Conservation (phyloP, 768 basidiomycete species). For the Boletus pseudo-olivaceus region DNA sequence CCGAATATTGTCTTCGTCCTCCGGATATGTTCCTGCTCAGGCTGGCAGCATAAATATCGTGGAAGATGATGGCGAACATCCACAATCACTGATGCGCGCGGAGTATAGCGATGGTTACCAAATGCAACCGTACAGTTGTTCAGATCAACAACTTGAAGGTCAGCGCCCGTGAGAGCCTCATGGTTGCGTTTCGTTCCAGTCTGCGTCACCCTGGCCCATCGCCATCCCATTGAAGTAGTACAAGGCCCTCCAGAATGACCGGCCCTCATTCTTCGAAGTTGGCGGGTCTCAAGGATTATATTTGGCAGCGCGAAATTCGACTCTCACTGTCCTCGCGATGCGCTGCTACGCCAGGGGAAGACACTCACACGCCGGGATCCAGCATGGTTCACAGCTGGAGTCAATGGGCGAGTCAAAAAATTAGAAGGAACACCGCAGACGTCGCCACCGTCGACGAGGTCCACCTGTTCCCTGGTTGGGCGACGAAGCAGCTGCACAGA, state of each 20-base stretch:
- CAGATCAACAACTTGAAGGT: slow-evolving; percentile 1
- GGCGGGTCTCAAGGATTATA: slow-evolving; percentile 46
- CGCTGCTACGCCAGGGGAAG: slow-evolving; percentile 19
- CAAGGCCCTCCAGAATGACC: slow-evolving; percentile 22
- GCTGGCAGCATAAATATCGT: background rate
- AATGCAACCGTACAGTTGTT: background rate
- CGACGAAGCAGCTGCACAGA: slow-evolving; percentile 47
- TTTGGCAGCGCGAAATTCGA: slow-evolving; percentile 42
- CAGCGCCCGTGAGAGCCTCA: slow-evolving; percentile 4
- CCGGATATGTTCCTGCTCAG: background rate
- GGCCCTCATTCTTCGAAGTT: slow-evolving; percentile 32
- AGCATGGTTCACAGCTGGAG: slow-evolving; percentile 45
- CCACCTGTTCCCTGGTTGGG: slow-evolving; percentile 80
- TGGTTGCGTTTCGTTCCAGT: slow-evolving; percentile 8
- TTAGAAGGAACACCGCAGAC: slow-evolving; percentile 31
- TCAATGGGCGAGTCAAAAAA: slow-evolving; percentile 63
- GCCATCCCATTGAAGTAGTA: slow-evolving; percentile 1
- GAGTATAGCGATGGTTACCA: background rate
- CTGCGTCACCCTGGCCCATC: background rate
- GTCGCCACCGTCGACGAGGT: slow-evolving; percentile 42
- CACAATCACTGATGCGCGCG: background rate
- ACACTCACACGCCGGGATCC: slow-evolving; percentile 18
- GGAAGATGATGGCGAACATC: slow-evolving; percentile 10
- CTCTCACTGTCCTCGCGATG: slow-evolving; percentile 20
- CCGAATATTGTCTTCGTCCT: slow-evolving; percentile 2